A percentile compares a stretch with the other conserved stretches of the same genome.
Evolutionary conservation across 1,284 basidiomycete genomes (phyloP).

Genomic region (Cryptococcus sp.): DNA sequence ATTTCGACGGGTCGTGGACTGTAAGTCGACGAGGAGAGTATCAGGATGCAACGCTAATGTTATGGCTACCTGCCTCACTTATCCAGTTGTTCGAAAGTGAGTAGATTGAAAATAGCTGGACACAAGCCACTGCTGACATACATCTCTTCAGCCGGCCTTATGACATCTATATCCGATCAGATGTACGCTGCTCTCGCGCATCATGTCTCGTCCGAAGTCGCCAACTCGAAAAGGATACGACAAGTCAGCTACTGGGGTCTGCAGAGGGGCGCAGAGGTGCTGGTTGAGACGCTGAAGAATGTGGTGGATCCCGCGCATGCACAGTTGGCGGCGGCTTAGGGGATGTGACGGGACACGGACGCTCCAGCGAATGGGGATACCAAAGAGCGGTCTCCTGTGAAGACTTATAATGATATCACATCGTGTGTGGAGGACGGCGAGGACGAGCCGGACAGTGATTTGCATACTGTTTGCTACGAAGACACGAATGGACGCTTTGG

Average conservation of each 20-base stretch:
- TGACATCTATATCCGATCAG: constrained; percentile 51
- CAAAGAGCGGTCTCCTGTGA: too few species aligned
- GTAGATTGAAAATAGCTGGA: constrained; percentile 1
- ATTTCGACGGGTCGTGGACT: constrained; percentile 41
- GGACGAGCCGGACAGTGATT: too few species aligned
- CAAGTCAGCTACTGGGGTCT: constrained; percentile 81
- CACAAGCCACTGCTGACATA: constrained; percentile 1
- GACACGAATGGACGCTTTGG: too few species aligned
- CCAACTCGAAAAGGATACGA: constrained; percentile 81
- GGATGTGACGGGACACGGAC: neutral
- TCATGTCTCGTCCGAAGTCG: constrained; percentile 77
- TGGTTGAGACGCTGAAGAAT: constrained; percentile 63
- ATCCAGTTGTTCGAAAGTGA: constrained; percentile 44
- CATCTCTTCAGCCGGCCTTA: constrained; percentile 41
- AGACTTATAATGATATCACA: too few species aligned
- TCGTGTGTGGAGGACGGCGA: too few species aligned
- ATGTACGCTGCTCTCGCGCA: constrained; percentile 87
- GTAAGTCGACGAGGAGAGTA: constrained; percentile 63
- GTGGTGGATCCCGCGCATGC: constrained; percentile 56
- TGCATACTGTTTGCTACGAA: too few species aligned
- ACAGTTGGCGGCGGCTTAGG: constrained; percentile 18
- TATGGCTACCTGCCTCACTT: neutral
- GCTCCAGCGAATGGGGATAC: too few species aligned
- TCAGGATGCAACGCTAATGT: neutral
- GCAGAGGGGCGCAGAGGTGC: constrained; percentile 68